These are phyloP conservation scores for Akebia trifoliata DNA, from an alignment of 164 flowering plant genomes.

Conservation along the genomic window DNA sequence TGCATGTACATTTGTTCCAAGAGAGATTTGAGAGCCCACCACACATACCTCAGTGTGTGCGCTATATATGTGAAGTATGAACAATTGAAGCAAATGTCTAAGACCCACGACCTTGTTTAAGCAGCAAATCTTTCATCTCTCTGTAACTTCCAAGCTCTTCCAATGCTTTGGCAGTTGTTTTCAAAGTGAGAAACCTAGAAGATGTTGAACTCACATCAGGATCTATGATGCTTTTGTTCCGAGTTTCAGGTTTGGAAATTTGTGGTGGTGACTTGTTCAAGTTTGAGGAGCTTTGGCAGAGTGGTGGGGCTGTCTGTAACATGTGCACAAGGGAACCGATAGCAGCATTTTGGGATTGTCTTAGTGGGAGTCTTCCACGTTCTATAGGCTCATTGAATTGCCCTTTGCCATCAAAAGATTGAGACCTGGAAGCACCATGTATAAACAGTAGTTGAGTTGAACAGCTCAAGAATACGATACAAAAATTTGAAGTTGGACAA, in stretches of 20 bases:
- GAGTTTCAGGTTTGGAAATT: too few species aligned
- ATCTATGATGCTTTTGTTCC: too few species aligned
- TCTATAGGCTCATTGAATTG: constrained; percentile 27
- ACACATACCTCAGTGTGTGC: constrained; percentile 3
- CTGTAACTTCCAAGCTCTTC: constrained; percentile 64
- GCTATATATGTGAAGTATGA: constrained; percentile 3
- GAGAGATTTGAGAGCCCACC: background rate
- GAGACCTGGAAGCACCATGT: constrained; percentile 35
- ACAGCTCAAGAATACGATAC: too few species aligned
- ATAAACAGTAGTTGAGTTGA: constrained; percentile 6
- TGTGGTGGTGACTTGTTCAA: too few species aligned
- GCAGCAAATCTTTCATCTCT: constrained; percentile 53
- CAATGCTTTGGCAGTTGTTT: constrained; percentile 75
- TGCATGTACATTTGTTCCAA: background rate
- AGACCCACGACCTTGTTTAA: constrained; percentile 34
- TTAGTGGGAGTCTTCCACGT: constrained; percentile 26
- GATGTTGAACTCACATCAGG: constrained; percentile 14
- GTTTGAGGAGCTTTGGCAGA: constrained; percentile 51
- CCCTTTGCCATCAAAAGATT: constrained; percentile 46
- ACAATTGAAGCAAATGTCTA: constrained; percentile 14
- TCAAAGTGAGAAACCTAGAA: constrained; percentile 33
- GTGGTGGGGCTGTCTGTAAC: constrained; percentile 74
- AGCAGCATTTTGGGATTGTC: constrained; percentile 47
- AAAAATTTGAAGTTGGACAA: too few species aligned
- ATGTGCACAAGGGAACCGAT: constrained; percentile 68